Base-by-base conservation (phyloP, 176 grass and related monocot genomes). In the Cocos nucifera region DNA sequence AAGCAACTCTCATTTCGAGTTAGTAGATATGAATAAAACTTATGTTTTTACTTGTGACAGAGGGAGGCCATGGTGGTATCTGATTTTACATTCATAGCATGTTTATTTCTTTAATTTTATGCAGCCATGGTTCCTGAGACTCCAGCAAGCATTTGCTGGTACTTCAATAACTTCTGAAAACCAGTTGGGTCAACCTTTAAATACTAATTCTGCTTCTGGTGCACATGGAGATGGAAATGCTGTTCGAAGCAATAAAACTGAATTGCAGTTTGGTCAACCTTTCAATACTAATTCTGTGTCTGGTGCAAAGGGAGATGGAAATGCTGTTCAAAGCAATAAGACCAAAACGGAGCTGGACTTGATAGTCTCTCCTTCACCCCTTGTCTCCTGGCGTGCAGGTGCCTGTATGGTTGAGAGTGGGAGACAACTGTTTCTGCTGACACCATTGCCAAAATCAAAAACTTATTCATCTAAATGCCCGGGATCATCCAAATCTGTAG, bases 391-490 rank as follows among this genome's bases (percentile, higher is more conserved):
- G 88, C 84, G 82, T 75, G 27, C 73, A 12, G 87, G 81, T 55
- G 28, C 79, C 24, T 92, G 93, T 64, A 80, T 63, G 51, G 77
- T 80, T 15, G 93, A 92, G 39, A 63, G 78, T 27, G 84, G 79
- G 52, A 98, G 83, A 56, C 93, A 92, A 71, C 32, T 92, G 9
- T 98, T 98, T 81, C 73, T 83, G 15, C 86, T 98, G 59, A 92
- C 87, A 65, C 93, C 87, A 30, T 63, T 98, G 61, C 59, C 81
- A n/a, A 68, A 87, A 80, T 51, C 58, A 55, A 81, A 84, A 59
- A 17, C 54, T 22, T 70, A 29, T 72, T 63, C 66, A 4, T 86
- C 75, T 44, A 86, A 54, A 65, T 64, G 52, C 69, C 63, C 63
- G 67, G 49, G 10, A 49, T 67, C 78, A 70, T 86, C 82, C 15